Conservation (phyloP, 768 basidiomycete genomes). For the Collybiopsis confluens region DNA sequence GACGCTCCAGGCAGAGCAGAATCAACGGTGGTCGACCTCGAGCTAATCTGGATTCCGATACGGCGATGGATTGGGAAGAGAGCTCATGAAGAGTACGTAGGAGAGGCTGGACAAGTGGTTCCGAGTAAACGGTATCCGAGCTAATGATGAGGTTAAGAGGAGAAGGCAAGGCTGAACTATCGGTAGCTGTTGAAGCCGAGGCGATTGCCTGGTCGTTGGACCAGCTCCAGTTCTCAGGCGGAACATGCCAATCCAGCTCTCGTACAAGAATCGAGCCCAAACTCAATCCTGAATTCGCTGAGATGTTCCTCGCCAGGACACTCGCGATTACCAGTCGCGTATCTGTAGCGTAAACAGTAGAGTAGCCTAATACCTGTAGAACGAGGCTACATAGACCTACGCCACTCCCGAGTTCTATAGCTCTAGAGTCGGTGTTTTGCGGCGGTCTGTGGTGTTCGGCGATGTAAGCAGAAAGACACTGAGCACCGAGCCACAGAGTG, state of each 20-base stretch:
- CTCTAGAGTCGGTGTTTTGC: slow-evolving; percentile 20
- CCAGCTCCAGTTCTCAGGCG: slow-evolving; percentile 56
- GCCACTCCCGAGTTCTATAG: slow-evolving; percentile 79
- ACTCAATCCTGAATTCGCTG: slow-evolving; percentile 33
- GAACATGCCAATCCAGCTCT: slow-evolving; percentile 67
- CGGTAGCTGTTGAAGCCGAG: slow-evolving; percentile 16
- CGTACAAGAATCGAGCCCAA: slow-evolving; percentile 43
- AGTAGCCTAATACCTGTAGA: slow-evolving; percentile 63
- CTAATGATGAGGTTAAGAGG: slow-evolving; percentile 77
- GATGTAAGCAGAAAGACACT: slow-evolving; percentile 67
- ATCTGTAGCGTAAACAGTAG: slow-evolving; percentile 72
- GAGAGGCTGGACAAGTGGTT: slow-evolving; percentile 61
- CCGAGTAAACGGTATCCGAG: slow-evolving; percentile 77
- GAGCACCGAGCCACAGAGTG: slow-evolving; percentile 82
- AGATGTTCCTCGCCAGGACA: slow-evolving; percentile 63
- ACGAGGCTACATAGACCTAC: slow-evolving; percentile 72
- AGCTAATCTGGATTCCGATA: slow-evolving; percentile 9
- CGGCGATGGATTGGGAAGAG: slow-evolving; percentile 31
- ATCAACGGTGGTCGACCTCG: slow-evolving; percentile 36
- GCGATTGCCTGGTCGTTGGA: slow-evolving; percentile 33
- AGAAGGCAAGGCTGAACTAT: slow-evolving; percentile 31
- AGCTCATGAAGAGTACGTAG: slow-evolving; percentile 62
- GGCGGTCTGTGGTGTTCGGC: slow-evolving; percentile 29
- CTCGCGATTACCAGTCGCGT: slow-evolving; percentile 55
- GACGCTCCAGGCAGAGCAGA: slow-evolving; percentile 68